Evolutionary conservation across 768 basidiomycete genomes (phyloP).

Genomic region (Boletus subparvulus): DNA sequence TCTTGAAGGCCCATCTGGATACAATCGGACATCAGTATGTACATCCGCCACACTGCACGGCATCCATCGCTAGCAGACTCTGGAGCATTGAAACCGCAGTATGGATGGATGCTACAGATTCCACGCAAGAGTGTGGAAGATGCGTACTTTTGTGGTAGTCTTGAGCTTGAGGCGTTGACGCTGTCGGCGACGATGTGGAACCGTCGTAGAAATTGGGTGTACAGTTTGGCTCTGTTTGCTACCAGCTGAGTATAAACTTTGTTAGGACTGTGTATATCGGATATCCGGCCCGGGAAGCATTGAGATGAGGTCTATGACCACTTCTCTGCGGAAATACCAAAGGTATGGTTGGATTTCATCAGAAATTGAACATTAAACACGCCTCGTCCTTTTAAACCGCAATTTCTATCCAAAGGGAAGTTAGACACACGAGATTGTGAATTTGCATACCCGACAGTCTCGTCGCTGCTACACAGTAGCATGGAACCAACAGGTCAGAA

Average conservation of each 20-base stretch:
- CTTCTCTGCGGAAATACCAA: no score
- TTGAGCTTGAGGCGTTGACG: conserved; percentile 29
- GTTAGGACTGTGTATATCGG: no score
- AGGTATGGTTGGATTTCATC: no score
- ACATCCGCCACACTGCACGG: conserved; percentile 14
- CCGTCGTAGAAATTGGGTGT: conserved; percentile 7
- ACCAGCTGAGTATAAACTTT: neutral
- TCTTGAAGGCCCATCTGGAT: conserved; percentile 77
- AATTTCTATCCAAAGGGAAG: no score
- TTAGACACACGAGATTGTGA: no score
- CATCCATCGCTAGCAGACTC: conserved; percentile 34
- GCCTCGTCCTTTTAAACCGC: no score
- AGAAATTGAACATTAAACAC: no score
- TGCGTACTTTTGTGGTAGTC: conserved; percentile 30
- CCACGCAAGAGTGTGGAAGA: neutral
- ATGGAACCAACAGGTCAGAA: no score
- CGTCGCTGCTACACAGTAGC: no score
- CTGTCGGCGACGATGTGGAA: conserved; percentile 27
- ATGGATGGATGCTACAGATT: neutral
- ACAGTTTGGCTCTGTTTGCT: conserved; percentile 30
- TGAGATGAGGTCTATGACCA: no score
- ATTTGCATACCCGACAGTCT: no score
- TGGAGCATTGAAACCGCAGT: neutral
- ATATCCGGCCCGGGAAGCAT: no score
- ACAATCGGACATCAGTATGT: conserved; percentile 12